Percentiles rank a stretch among this genome's conserved stretches.
Evolutionary conservation across 371 early-diverging fungal species (phyloP).

Genomic region (Mortierella sp.): DNA sequence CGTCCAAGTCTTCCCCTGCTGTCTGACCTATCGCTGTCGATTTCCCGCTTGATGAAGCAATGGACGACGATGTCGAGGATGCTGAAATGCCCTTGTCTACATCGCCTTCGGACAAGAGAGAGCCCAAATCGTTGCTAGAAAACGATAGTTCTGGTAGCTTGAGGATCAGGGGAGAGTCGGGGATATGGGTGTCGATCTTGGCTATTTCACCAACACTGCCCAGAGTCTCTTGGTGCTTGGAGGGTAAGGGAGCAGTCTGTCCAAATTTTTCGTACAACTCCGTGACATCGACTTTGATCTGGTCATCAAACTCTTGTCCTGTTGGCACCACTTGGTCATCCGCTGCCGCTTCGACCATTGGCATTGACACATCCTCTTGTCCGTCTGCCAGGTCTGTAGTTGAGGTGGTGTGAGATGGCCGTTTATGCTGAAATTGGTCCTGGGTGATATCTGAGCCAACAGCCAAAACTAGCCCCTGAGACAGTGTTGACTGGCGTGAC

Average conservation of each 20-base stretch:
- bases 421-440: neutral
- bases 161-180: neutral
- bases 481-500: conserved; percentile 13
- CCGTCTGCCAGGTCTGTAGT: neutral
- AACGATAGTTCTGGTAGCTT: conserved; percentile 43
- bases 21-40: neutral
- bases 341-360: neutral
- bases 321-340: neutral
- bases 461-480: conserved; percentile 32
- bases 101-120: conserved; percentile 15
- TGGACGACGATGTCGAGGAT: conserved; percentile 40
- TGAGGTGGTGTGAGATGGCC: neutral
- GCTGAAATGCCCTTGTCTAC: conserved; percentile 21
- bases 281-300: conserved; percentile 50
- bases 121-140: conserved; percentile 37
- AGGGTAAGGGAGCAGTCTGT: neutral
- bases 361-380: neutral
- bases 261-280: conserved; percentile 38
- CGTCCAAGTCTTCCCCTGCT: neutral
- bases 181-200: neutral
- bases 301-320: conserved; percentile 11
- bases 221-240: neutral
- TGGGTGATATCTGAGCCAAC: conserved; percentile 12
- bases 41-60: neutral
- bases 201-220: neutral